Evolutionary conservation across 805 yeast genomes (phyloP), one percentile per base, ranked within the genome.

Genomic region (Saccharomycopsis guyanensis): DNA sequence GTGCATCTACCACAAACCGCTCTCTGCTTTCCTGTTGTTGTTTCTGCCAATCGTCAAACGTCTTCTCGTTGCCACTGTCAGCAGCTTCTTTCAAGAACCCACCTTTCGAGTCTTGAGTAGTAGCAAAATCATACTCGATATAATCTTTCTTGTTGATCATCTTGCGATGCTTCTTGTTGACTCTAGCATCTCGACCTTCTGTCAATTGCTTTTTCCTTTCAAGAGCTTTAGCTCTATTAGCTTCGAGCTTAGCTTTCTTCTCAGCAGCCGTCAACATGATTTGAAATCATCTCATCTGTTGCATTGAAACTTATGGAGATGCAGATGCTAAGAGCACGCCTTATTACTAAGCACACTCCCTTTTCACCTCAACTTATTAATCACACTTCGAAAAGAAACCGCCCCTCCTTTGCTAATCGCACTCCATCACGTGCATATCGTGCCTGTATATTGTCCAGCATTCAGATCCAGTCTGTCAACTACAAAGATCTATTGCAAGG

Each of bases 61-160:
- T 65, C 52, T 67, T 67, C 10, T 64, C 66, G 20, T 33, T 7
- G 7, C 19, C 19, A 34, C 57, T 57, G 39, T 57, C 45, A 39
- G 57, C 19, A 42, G 62, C 46, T 12, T 70, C 75, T 0, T 66
- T 59, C 53, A 89, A 68, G 59, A 80, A 89, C 19, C 99, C 99
- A 56, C 97, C 97, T 57, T 75, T 73, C 1, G 83, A 69, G 56
- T 93, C 96, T 52, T 77, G 76, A 87, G 94, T 84, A n/a, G 87
- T 83, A 2, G 97, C 76, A 55, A 93, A 76, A 63, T 93, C 97
- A 61, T 80, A 86, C 50, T 85, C 93, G 25, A 85, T 84, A 58
- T 83, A 85, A 55, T 83, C 88, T 29, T 72, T 68, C 43, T 72
- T 76, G 48, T 72, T 69, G 23, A 83, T 74, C 16, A 73, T 66